Base-by-base conservation (phyloP, 345 rosid species). In the Ceriops decandra region DNA sequence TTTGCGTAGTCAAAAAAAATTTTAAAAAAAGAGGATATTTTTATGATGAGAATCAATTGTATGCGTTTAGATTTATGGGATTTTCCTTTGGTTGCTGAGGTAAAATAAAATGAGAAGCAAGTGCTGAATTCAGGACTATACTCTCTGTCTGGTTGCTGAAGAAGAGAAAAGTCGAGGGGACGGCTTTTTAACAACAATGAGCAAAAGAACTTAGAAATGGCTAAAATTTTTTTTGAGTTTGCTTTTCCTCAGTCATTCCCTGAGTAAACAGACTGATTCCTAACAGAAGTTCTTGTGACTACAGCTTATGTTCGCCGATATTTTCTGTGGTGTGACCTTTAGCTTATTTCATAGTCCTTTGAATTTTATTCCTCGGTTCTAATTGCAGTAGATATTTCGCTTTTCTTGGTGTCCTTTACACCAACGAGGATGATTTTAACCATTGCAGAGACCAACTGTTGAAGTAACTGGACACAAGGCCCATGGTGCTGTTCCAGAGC, bases 391-490 rank as follows among this genome's bases (percentile, higher is more conserved):
- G 32, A 24, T 9, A 27, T 28, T 16, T 69, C 27, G 30, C 5
- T 19, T 38, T 51, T 32, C 16, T 49, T 58, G 22, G 22, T 4
- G 60, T 27, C 13, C 36, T 42, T 62, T 54, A 57, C 32, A 19
- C 31, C 52, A 15, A 57, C 7, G 19, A 70, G 63, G 63, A 71
- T 57, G 53, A 62, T 47, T 47, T 19, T 63, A 8, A 52, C 53
- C 21, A 3, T 49, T 57, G 26, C 81, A 93, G 98, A 84, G 91
- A 79, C 84, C 95, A 54, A 83, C 66, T 66, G 89, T 88, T 62
- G 96, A 91, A 73, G 97, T 93, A 60, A 82, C 76, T 2, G 91
- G 97, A 67, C 95, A 84, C 80, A 93, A 91, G 73, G 90, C 95
- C 57, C 96, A 81, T 60, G 96, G 92, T 17, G 84, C 82, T 52